Evolutionary conservation across 129 eudicot species (phyloP).

Genomic region (Dittrichia graveolens): DNA sequence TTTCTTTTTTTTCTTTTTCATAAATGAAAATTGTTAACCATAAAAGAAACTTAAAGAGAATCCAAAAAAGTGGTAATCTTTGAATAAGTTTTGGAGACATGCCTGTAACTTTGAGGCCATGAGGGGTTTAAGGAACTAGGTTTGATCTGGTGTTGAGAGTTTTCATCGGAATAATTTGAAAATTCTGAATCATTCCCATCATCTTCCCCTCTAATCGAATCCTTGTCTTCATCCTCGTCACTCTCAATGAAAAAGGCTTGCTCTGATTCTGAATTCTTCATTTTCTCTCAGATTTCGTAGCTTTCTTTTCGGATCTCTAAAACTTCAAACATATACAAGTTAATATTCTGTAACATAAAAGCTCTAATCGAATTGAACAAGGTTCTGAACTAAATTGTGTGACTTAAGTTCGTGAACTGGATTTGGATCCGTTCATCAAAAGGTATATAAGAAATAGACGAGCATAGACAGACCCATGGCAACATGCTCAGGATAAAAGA

Average conservation of each 20-base stretch:
- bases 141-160: conserved; percentile 42
- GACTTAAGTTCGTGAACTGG: not conserved
- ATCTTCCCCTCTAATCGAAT: conserved; percentile 38
- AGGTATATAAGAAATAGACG: not conserved
- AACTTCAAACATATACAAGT: conserved; percentile 14
- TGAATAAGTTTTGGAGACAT: conserved; percentile 1
- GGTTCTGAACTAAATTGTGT: conserved; percentile 1
- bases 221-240: conserved; percentile 70
- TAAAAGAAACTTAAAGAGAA: not conserved
- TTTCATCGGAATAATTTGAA: conserved; percentile 54
- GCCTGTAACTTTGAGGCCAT: conserved; percentile 97
- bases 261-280: conserved; percentile 75
- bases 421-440: too few relatives aligned
- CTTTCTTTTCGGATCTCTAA: conserved; percentile 27
- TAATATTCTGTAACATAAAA: not conserved
- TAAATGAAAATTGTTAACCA: not conserved
- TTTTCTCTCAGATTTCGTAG: conserved; percentile 19
- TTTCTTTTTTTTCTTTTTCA: too few relatives aligned
- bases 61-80: not conserved
- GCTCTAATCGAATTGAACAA: not conserved
- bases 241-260: conserved; percentile 77
- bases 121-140: conserved; percentile 59
- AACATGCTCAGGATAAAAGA: too few relatives aligned
- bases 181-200: conserved; percentile 70
- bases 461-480: conserved; percentile 1